Base-by-base conservation (phyloP, 2,329 filamentous ascomycete species). In the Alternaria solani region DNA sequence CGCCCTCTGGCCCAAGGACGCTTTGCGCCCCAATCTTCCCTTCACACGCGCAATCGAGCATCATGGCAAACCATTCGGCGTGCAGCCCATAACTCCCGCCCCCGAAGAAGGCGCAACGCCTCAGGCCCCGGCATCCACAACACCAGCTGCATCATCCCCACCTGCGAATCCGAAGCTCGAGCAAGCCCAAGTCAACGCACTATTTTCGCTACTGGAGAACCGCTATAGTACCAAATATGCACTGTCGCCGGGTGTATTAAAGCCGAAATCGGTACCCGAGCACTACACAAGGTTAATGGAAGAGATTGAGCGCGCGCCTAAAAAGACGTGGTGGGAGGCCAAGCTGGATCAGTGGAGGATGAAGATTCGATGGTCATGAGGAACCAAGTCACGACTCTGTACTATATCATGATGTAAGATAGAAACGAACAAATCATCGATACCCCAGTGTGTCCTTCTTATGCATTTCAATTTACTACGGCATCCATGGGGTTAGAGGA, bases 131-230 rank as follows among this genome's bases (percentile, higher is more conserved):
- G 44, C 63, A 11, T 28, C 62, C 1, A 48, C 58, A 32, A 25
- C 63, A 25, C 55, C 57, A 46, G 52, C 66, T 12, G 46, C 66
- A 12, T 25, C 63, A 2, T 51, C 64, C n/a, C 44, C 65, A 18
- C 61, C 59, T 5, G 44, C 61, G 51, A 66, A 67, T 16, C 67
- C 69, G 2, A 61, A 66, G 23, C 66, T 68, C 26, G 83, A 85
- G 62, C 68, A 79, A 32, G 74, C 74, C 32, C 81, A 86, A 66
- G 75, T 87, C 55, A 88, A 88, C 66, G 86, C 86, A 5, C 81
- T 89, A 1, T 87, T 86, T 63, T 82, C 85, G 2, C 77, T 89
- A n/a, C 78, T 89, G 3, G 86, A 88, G 65, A 82, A 89, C 70
- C 78, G 85, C 49, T 88, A 87, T 67, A 78, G 75, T 47, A 84